Base-by-base conservation (phyloP, 2,329 filamentous ascomycete species). In the Phialophora chinensis region DNA sequence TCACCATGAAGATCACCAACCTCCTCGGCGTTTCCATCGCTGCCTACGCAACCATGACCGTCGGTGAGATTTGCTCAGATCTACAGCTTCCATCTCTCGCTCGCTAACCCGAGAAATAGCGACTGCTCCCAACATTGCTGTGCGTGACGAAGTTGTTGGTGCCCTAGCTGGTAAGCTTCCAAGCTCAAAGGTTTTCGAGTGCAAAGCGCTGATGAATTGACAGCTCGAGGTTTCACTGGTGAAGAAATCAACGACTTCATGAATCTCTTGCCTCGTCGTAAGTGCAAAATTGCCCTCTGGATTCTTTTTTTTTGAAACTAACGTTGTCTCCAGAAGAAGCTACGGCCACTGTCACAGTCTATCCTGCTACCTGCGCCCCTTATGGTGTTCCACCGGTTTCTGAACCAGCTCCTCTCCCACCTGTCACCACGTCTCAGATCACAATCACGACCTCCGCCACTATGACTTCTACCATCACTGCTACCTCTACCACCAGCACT, bases 1-100 rank as follows among this genome's bases (percentile, higher is more conserved):
- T 71, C 69, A 71, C 42, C 62, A 72, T 72, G 71, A 71, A 72
- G 71, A 54, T 61, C 61, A 42, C 35, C 52, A 50, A 38, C 25
- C 33, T 70, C 44, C 12, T 65, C 62, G 60, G 61, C 55, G 52
- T 69, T 53, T 17, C 58, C 50, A 42, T 62, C 55, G 44, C 62
- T 33, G 54, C 52, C 54, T 44, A 68, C 29, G 62, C 52, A 25
- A 63, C 61, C 33, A 31, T 67, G 35, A 42, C 59, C 49, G 56
- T 59, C 29, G 63, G 68, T 71, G 57, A 68, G 64, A 35, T 65
- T 44, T 31, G 23, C 44, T 7, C 42, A 63, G 17, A 7, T 23
- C 23, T 23, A 27, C 29, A 33, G 20, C 44, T 23, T 33, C 53
- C 7, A 33, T 35, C 27, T 25, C 35, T 49, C 49, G 2, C 56